Conservation (phyloP, 148 eudicot genomes). For the Fagopyrum esculentum region DNA sequence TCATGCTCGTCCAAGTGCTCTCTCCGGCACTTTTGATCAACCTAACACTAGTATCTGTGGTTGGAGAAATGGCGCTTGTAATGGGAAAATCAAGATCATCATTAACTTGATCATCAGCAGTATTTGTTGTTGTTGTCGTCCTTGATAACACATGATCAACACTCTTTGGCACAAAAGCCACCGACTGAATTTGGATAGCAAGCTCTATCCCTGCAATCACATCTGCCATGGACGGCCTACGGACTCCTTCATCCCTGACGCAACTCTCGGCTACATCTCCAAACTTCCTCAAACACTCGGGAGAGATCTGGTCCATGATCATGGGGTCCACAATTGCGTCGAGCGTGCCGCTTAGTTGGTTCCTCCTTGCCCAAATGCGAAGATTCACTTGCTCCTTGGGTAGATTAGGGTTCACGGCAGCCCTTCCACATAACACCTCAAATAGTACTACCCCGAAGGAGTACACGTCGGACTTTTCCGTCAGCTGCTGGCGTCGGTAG, state of each 20-base stretch:
- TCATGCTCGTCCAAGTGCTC: too few species aligned
- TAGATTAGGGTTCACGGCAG: slow-evolving; percentile 75
- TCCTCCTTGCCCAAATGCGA: slow-evolving; percentile 81
- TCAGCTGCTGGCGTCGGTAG: slow-evolving; percentile 77
- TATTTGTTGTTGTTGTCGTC: too few species aligned
- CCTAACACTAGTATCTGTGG: background rate
- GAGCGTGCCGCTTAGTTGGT: slow-evolving; percentile 55
- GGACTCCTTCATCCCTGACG: slow-evolving; percentile 75
- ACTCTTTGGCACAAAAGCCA: background rate
- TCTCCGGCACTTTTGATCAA: background rate
- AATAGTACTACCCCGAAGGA: slow-evolving; percentile 87
- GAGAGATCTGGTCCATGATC: slow-evolving; percentile 44
- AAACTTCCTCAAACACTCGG: slow-evolving; percentile 53
- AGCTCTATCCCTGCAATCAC: slow-evolving; percentile 84
- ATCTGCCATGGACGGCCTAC: slow-evolving; percentile 90
- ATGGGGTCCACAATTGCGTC: slow-evolving; percentile 56
- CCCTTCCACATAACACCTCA: slow-evolving; percentile 89
- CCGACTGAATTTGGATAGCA: slow-evolving; percentile 62
- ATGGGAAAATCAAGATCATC: background rate
- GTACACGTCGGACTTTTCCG: slow-evolving; percentile 83
- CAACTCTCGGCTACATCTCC: slow-evolving; percentile 83
- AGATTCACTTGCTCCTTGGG: slow-evolving; percentile 75
- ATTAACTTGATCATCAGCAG: background rate
- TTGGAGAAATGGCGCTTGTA: background rate
- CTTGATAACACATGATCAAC: too few species aligned